A percentile compares a stretch with the other conserved stretches of the same genome.
phyloP scores from a whole-genome alignment of 176 grass and related monocot genomes.

The Carex myosuroides region DNA sequence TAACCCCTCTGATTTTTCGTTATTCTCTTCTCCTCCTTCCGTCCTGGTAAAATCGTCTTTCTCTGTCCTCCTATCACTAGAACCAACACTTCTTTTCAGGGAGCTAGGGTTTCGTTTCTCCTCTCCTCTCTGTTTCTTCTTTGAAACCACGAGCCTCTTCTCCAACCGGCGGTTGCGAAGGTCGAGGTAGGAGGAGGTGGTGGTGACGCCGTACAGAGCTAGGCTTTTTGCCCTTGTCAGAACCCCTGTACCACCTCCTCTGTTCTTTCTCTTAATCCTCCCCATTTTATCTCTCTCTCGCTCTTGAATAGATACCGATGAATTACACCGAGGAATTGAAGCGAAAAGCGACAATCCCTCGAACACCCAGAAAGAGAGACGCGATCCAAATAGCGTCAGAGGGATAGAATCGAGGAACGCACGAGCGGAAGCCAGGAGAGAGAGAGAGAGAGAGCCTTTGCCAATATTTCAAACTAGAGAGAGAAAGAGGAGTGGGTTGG shows the following conservation, averaged over 20 bases:
- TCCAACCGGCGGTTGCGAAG: constrained; percentile 37
- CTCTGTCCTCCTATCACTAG: not conserved
- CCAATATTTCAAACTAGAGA: not conserved
- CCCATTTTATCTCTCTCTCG: not conserved
- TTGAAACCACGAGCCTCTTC: not conserved
- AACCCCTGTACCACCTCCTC: not conserved
- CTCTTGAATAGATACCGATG: not conserved
- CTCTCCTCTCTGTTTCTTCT: not conserved
- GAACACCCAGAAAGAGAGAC: constrained; percentile 2
- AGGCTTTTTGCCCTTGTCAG: not conserved
- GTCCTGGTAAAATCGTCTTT: not conserved
- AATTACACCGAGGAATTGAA: not conserved
- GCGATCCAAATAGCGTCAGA: not conserved
- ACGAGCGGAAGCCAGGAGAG: not conserved
- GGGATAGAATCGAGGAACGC: not conserved
- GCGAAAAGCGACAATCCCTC: not conserved
- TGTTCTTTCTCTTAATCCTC: constrained; percentile 18
- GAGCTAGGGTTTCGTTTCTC: constrained; percentile 3
- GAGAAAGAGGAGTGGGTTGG: not conserved
- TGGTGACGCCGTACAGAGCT: not conserved
- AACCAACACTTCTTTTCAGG: not conserved
- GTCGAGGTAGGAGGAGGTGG: constrained; percentile 29
- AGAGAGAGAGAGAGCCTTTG: not conserved
- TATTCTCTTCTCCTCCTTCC: not conserved
- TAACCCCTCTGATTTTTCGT: not conserved